Conservation (phyloP, 495 filamentous ascomycete species). For the Annulohypoxylon moriforme region DNA sequence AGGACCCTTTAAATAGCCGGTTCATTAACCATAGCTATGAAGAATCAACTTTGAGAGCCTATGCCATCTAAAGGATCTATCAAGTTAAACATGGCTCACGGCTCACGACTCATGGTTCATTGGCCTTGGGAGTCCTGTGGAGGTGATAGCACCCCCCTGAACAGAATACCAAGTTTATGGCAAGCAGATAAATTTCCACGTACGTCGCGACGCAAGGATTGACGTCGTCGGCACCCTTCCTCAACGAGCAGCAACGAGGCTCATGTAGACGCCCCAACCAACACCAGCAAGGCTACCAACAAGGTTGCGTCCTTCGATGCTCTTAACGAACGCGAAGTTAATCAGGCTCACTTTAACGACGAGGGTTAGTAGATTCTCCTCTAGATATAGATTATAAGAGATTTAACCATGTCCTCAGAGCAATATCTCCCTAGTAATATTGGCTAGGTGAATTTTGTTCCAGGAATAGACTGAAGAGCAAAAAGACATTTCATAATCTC, state of each 20-base stretch:
- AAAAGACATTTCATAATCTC: neutral
- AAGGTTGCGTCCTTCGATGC: constrained; percentile 77
- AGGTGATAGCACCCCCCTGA: too few relatives aligned
- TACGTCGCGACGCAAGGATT: neutral
- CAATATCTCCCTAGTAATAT: neutral
- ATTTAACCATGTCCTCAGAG: neutral
- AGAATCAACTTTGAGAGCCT: too few relatives aligned
- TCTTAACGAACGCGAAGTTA: constrained; percentile 80
- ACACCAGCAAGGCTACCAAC: constrained; percentile 84
- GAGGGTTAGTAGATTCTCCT: neutral
- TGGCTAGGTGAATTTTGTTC: neutral
- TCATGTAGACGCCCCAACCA: constrained; percentile 89
- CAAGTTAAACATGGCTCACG: too few relatives aligned
- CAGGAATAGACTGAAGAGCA: neutral
- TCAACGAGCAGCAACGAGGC: constrained; percentile 66
- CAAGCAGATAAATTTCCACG: neutral
- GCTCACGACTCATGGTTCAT: too few relatives aligned
- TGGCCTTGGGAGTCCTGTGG: too few relatives aligned
- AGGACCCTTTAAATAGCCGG: too few relatives aligned
- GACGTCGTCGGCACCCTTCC: neutral
- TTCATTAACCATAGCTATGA: too few relatives aligned
- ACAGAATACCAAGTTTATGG: too few relatives aligned
- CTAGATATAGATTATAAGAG: neutral
- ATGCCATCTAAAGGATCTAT: too few relatives aligned
- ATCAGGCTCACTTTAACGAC: constrained; percentile 68